A percentile compares a stretch with the other conserved stretches of the same genome.
Conservation (phyloP, 2,329 filamentous ascomycete species). For the Metarhizium guizhouense region DNA sequence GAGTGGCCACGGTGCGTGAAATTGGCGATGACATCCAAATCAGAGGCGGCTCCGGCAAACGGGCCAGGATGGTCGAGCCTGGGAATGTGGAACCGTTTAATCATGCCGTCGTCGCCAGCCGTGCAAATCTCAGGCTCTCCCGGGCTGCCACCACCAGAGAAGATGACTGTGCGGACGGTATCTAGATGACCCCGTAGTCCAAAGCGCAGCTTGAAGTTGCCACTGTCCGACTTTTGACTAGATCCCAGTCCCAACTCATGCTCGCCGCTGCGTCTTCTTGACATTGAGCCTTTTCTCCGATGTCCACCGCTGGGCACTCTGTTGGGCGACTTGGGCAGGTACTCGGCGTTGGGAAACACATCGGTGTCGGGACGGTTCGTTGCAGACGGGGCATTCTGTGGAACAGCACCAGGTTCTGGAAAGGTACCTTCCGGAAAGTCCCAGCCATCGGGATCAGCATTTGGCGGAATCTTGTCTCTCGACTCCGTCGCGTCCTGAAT, state of each 20-base stretch:
- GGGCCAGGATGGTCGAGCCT: constrained; percentile 52
- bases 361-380: constrained; percentile 74
- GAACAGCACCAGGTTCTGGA: constrained; percentile 41
- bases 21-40: constrained; percentile 85
- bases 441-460: constrained; percentile 67
- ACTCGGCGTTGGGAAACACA: constrained; percentile 74
- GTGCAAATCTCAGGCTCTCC: constrained; percentile 97
- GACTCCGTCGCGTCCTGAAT: constrained; percentile 32
- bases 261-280: constrained; percentile 62
- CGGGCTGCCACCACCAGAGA: constrained; percentile 90
- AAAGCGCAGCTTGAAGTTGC: constrained; percentile 86
- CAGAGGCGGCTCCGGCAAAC: constrained; percentile 51
- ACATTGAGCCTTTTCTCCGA: constrained; percentile 72
- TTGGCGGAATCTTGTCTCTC: constrained; percentile 35
- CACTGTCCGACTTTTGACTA: constrained; percentile 55
- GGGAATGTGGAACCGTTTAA: constrained; percentile 95
- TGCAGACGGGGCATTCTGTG: constrained; percentile 34
- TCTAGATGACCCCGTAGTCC: constrained; percentile 88
- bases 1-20: constrained; percentile 92
- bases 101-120: constrained; percentile 85
- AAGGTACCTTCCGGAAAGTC: constrained; percentile 80
- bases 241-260: constrained; percentile 46
- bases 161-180: constrained; percentile 88
- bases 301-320: constrained; percentile 55
- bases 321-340: constrained; percentile 71